Base-by-base conservation (phyloP, 148 eudicot genomes). In the Limonium bicolor region DNA sequence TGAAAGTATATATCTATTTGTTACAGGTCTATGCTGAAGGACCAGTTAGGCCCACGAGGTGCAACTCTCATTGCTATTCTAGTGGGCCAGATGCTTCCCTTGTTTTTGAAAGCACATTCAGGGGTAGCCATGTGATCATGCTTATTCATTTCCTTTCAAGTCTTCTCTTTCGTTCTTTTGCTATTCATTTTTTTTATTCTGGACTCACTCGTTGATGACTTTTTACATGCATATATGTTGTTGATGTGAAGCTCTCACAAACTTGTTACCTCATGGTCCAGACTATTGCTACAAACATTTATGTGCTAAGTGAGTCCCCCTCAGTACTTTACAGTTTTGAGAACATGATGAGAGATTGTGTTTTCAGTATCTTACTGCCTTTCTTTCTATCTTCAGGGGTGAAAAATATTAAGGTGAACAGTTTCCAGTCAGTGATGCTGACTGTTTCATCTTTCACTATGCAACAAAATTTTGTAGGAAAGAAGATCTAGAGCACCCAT, bases 181-280 rank as follows among this genome's bases (percentile, higher is more conserved):
- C 42, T 38, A 2, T 12, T 17, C 8, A 15, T 20, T 4, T 36
- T n/a, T n/a, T 13, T 11, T 24, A 31, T 7, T 6, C 3, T 14
- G 7, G 27, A 43, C 29, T 24, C 30, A n/a, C 27, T 25, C 10
- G 24, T 5, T 2, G 7, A 20, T 31, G 27, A 43, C 8, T 43
- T 43, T 43, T 25, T 20, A 43, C 27, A 6, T 14, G 40, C 41
- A 50, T 41, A 32, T 62, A 92, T 95, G 90, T 92, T 61, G 99
- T 92, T 53, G 95, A 92, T 63, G 99, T 94, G 30, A 92, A 92
- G 80, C 80, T 92, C 53, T 85, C 99, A 36, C 99, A 92, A 55
- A 92, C 99, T 54, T 92, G 99, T 50, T 85, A 85, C 64, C 88
- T 92, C 41, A 78, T 76, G 95, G 99, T 9, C 77, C 85, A 26